These are phyloP conservation scores for Gentiana straminea DNA, from an alignment of 257 asterid genomes.

Conservation along the genomic window DNA sequence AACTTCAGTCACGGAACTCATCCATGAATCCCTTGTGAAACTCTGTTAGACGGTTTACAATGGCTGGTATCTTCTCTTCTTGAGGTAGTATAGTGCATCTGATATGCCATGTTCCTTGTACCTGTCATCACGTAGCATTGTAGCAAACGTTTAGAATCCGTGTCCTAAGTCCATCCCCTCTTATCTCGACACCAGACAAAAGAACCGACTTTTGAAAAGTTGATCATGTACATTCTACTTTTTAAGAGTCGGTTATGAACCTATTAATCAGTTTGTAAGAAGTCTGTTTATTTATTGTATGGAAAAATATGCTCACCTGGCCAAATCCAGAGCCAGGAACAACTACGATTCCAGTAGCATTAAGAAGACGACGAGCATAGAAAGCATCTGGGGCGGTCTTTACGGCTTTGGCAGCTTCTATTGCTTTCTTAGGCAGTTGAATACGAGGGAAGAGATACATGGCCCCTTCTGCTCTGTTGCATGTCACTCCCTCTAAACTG, in stretches of 20 bases:
- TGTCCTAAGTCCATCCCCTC: too few species aligned
- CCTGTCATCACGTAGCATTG: constrained; percentile 20
- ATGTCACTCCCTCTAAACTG: constrained; percentile 78
- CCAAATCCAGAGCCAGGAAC: constrained; percentile 99
- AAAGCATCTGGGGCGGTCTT: constrained; percentile 67
- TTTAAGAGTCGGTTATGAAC: too few species aligned
- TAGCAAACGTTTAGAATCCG: not conserved
- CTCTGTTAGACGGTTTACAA: constrained; percentile 58
- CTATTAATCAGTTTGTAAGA: too few species aligned
- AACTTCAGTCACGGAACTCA: constrained; percentile 47
- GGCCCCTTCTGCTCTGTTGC: constrained; percentile 97
- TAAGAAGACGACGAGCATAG: constrained; percentile 64
- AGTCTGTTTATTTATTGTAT: too few species aligned
- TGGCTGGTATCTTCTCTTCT: constrained; percentile 80
- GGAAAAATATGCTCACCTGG: constrained; percentile 38
- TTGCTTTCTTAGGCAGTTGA: constrained; percentile 64
- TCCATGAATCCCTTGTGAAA: constrained; percentile 76
- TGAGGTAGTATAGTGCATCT: constrained; percentile 94
- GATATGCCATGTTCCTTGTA: constrained; percentile 86
- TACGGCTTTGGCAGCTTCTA: constrained; percentile 70
- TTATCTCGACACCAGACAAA: too few species aligned
- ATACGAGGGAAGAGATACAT: constrained; percentile 90
- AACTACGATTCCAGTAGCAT: constrained; percentile 82
- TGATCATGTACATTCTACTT: too few species aligned
- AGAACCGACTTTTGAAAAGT: too few species aligned